Evolutionary conservation across 805 yeast genomes (phyloP), one percentile per base, ranked within the genome.

Genomic region (Candida namnaoensis): DNA sequence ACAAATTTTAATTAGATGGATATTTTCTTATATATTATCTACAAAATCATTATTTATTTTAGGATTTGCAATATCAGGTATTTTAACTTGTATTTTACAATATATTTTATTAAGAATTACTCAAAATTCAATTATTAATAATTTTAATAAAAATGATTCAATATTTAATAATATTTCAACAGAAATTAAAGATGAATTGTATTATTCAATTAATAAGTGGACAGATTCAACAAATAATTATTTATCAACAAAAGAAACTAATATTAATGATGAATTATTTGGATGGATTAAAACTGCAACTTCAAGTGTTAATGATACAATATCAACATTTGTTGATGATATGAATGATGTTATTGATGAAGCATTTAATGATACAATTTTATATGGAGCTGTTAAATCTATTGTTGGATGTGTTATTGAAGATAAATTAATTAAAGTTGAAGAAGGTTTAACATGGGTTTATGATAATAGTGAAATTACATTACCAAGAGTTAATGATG

Each of bases 321-420:
- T 87, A 1, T 60, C 69, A 19, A 61, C 58, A 1, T 81, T 88
- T 57, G 68, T 82, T 39, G 61, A 56, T 3, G 68, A 64, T n/a
- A 72, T 90, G 65, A 80, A 84, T 54, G 51, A 54, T 4, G 78
- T 78, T 0, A 58, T 93, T 6, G 67, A 68, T 27, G 66, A 69
- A 8, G 68, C 79, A 0, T 88, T 93, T 61, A 78, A 80, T 5
- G 70, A 70, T 3, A 87, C 97, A 0, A 74, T 83, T 1, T 62
- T 91, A 10, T 74, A 78, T 38, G 56, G 57, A 1, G 84, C 95
- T 0, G 68, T 88, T 37, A 69, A 71, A 27, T 71, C 81, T 0
- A 77, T 88, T 0, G 83, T 90, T 5, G 78, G 80, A 30, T 91
- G 99, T 63, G 76, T 86, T 3, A 67, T 93, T 34, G 91, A 86